phyloP scores from a whole-genome alignment of 2,329 filamentous ascomycete species.

The Cytospora leucostoma region DNA sequence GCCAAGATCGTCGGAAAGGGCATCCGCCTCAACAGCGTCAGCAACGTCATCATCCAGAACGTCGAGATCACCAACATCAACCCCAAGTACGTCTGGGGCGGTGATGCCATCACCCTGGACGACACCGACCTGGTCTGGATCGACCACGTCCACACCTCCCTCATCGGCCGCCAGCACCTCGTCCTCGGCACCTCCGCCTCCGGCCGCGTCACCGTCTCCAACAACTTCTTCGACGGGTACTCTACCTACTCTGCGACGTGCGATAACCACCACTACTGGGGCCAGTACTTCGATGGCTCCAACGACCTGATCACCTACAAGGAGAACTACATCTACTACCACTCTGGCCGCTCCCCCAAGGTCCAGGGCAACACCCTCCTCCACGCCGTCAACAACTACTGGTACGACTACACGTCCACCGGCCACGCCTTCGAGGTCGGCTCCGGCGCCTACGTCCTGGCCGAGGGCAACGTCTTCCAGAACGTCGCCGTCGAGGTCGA shows the following conservation, averaged over 20 bases:
- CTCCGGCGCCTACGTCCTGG: slow-evolving; percentile 47
- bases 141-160: slow-evolving; percentile 43
- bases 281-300: slow-evolving; percentile 56
- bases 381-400: slow-evolving; percentile 66
- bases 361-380: slow-evolving; percentile 56
- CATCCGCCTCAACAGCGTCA: slow-evolving; percentile 48
- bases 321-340: slow-evolving; percentile 63
- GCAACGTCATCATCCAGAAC: slow-evolving; percentile 64
- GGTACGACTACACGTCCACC: slow-evolving; percentile 46
- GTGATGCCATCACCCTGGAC: slow-evolving; percentile 57
- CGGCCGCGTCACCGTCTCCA: slow-evolving; percentile 60
- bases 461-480: slow-evolving; percentile 61
- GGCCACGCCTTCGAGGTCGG: slow-evolving; percentile 59
- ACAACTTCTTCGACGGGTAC: slow-evolving; percentile 59
- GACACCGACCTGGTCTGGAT: slow-evolving; percentile 34
- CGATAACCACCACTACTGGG: slow-evolving; percentile 63
- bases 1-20: slow-evolving; percentile 61
- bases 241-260: slow-evolving; percentile 60
- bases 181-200: slow-evolving; percentile 25
- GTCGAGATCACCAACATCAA: slow-evolving; percentile 58
- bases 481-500: slow-evolving; percentile 50
- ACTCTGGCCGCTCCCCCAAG: slow-evolving; percentile 59
- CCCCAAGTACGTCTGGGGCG: slow-evolving; percentile 60
- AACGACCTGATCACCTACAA: slow-evolving; percentile 59
- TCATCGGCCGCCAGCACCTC: slow-evolving; percentile 59